A percentile compares a stretch with the other conserved stretches of the same genome.
Evolutionary conservation across 2,329 filamentous ascomycete genomes (phyloP).

Genomic region (Aspergillus sp.): DNA sequence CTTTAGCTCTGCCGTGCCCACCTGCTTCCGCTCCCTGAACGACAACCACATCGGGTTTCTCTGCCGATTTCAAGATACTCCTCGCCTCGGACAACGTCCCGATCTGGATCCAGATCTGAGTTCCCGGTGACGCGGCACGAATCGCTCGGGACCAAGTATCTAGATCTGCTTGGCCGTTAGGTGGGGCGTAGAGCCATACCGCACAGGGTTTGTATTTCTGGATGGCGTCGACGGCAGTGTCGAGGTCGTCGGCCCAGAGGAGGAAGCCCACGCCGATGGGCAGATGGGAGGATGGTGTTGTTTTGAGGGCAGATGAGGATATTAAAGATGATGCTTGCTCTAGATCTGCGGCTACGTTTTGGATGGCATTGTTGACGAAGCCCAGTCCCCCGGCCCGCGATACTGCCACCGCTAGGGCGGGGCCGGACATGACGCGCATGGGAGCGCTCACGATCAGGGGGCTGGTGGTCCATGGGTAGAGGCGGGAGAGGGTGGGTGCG

Average conservation of each 20-base stretch:
- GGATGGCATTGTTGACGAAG: constrained; percentile 57
- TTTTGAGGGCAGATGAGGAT: constrained; percentile 6
- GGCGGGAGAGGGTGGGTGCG: background rate
- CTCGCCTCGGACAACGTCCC: constrained; percentile 55
- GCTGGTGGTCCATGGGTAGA: constrained; percentile 61
- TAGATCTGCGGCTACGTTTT: constrained; percentile 35
- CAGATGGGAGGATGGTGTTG: constrained; percentile 19
- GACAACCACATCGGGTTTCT: constrained; percentile 55
- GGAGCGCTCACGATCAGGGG: constrained; percentile 67
- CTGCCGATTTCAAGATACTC: constrained; percentile 38
- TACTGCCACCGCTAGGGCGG: constrained; percentile 61
- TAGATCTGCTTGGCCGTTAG: constrained; percentile 35
- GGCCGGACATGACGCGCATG: constrained; percentile 67
- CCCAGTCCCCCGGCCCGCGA: constrained; percentile 58
- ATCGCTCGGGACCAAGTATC: constrained; percentile 50
- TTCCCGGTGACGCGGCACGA: constrained; percentile 44
- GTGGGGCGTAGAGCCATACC: constrained; percentile 47
- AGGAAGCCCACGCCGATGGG: constrained; percentile 48
- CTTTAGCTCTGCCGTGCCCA: constrained; percentile 53
- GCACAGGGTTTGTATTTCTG: constrained; percentile 42
- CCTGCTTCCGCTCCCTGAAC: constrained; percentile 59
- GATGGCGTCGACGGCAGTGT: constrained; percentile 33
- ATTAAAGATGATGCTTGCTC: constrained; percentile 33
- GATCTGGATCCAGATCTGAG: constrained; percentile 59
- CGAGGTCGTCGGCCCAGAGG: constrained; percentile 43